A percentile compares a stretch with the other conserved stretches of the same genome.
phyloP scores from a whole-genome alignment of 805 yeast species.

The Torulaspora gathmanii region DNA sequence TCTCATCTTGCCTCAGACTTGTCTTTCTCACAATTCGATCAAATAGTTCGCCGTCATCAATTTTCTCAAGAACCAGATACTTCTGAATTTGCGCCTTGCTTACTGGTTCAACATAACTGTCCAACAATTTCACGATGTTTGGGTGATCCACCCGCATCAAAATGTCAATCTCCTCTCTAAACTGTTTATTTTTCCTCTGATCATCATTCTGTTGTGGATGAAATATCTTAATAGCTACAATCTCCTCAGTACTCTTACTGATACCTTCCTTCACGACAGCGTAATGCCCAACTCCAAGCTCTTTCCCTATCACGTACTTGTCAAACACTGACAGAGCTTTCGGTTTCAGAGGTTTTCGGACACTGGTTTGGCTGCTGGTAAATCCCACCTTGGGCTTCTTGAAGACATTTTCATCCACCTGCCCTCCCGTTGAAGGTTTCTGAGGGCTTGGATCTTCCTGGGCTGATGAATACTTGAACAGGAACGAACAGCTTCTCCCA shows the following conservation, averaged over 20 bases:
- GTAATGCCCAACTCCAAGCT: constrained; percentile 73
- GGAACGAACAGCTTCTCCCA: constrained; percentile 49
- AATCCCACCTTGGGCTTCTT: constrained; percentile 29
- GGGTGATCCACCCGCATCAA: constrained; percentile 62
- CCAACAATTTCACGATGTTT: constrained; percentile 62
- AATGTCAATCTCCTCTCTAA: constrained; percentile 65
- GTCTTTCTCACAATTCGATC: constrained; percentile 66
- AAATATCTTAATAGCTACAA: constrained; percentile 71
- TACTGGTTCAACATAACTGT: constrained; percentile 53
- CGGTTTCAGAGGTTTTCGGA: constrained; percentile 12
- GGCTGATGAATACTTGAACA: constrained; percentile 41
- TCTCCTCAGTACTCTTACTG: constrained; percentile 51
- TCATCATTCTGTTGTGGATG: constrained; percentile 49
- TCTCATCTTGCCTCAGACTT: constrained; percentile 55
- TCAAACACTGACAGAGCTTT: constrained; percentile 49
- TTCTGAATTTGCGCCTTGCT: constrained; percentile 42
- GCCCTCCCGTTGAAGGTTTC: background rate
- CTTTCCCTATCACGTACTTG: constrained; percentile 46
- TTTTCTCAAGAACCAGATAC: constrained; percentile 65
- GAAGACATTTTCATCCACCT: constrained; percentile 18
- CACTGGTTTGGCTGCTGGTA: constrained; percentile 24
- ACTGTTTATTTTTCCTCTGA: constrained; percentile 38
- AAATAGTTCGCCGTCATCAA: constrained; percentile 70
- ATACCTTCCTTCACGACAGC: constrained; percentile 74
- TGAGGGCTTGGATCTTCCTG: constrained; percentile 6